phyloP scores from a whole-genome alignment of 78 protist species.

The Dictyostelium brefeldianum region DNA sequence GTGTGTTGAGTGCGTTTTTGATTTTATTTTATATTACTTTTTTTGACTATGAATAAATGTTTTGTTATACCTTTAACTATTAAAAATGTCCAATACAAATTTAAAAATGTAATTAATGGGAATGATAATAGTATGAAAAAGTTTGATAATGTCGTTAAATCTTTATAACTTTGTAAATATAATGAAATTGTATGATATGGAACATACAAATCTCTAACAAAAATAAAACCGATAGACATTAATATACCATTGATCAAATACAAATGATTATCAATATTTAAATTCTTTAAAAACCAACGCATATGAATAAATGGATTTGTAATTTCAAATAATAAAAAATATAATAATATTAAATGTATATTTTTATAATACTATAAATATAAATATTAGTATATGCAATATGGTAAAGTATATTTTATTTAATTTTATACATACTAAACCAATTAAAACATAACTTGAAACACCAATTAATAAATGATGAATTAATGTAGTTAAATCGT shows the following conservation, averaged over 20 bases:
- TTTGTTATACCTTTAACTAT: not conserved
- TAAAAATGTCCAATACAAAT: not conserved
- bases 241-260: not conserved
- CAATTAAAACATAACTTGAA: conserved; percentile 2
- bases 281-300: not conserved
- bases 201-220: not conserved
- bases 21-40: not conserved
- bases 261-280: not conserved
- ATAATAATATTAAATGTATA: not conserved
- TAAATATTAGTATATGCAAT: too few species aligned
- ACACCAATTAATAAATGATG: conserved; percentile 3
- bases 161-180: not conserved
- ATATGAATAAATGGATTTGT: conserved; percentile 12
- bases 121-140: not conserved
- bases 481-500: not conserved
- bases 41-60: not conserved
- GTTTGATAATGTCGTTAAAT: not conserved
- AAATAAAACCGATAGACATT: not conserved
- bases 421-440: conserved; percentile 8
- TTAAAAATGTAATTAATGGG: not conserved
- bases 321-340: not conserved
- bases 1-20: too few species aligned
- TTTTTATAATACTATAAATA: not conserved
- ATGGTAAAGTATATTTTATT: too few species aligned
- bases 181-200: not conserved